Evolutionary conservation across 768 basidiomycete genomes (phyloP), one percentile per base, ranked within the genome.

Genomic region (Tylopilus vinaceipallidus): DNA sequence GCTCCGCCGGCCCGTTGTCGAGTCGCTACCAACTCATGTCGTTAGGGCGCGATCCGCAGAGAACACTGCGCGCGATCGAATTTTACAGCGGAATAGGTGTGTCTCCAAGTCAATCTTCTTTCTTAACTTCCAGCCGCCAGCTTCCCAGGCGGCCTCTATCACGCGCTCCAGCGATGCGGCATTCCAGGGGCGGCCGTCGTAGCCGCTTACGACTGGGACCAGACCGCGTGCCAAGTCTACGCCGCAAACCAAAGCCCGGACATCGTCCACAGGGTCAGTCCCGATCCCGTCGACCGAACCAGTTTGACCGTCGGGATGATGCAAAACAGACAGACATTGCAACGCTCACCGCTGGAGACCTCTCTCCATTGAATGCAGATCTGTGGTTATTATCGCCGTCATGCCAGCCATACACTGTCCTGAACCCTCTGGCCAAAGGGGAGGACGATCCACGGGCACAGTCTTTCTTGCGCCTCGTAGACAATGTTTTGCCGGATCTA

Each of bases 131-230:
- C 35, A 57, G 42, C 41, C 46, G 38, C 10, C 36, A 29, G 12
- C 6, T 34, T 42, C 45, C 14, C 42, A 90, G 89, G 88, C 22
- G 89, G 89, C 7, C 72, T 91, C 6, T 85, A 88, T 70, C 71
- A 79, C 22, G 88, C 88, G 6, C 73, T 91, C 16, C 59, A 69
- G 38, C 75, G 79, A 43, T 83, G 81, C 57, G 61, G 57, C 10
- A 67, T 79, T 38, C 57, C 71, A 17, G 81, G 73, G 5, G 57
- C 68, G 9, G 52, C 65, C 0, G 74, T 87, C 27, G 69, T 83
- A 6, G 78, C 77, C 52, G 87, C 89, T n/a, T 89, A 84, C 60
- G 90, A 91, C 64, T 90, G 88, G 87, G 88, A 91, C 70, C 86
- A 82, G 56, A 74, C 72, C 17, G 87, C 87, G 30, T 84, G 82